Evolutionary conservation across 2,329 filamentous ascomycete species (phyloP).

Genomic region (Annulohypoxylon truncatum): DNA sequence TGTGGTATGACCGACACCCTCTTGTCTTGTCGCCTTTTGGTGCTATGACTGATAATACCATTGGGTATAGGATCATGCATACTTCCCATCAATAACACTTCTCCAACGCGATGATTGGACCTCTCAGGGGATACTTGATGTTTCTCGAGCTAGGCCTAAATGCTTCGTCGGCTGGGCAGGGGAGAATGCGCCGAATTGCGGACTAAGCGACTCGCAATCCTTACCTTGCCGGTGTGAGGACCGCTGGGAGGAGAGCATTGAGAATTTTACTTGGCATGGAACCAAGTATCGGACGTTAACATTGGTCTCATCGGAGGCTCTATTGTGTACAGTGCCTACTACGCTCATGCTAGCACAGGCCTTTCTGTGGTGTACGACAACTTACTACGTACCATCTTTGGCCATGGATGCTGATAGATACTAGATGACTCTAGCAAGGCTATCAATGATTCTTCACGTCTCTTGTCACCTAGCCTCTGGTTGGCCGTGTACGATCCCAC

Average conservation of each 20-base stretch:
- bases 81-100: slow-evolving; percentile 20
- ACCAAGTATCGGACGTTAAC: slow-evolving; percentile 34
- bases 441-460: slow-evolving; percentile 12
- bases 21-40: no score
- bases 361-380: slow-evolving; percentile 14
- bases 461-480: slow-evolving; percentile 15
- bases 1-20: not conserved
- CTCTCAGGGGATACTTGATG: not conserved
- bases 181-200: not conserved
- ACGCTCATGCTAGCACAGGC: slow-evolving; percentile 19
- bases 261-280: slow-evolving; percentile 6
- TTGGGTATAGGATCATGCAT: not conserved
- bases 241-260: slow-evolving; percentile 5
- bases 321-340: slow-evolving; percentile 8
- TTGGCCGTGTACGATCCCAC: slow-evolving; percentile 19
- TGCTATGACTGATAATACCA: not conserved
- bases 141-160: slow-evolving; percentile 1
- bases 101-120: slow-evolving; percentile 18
- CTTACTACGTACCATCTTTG: not conserved
- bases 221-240: slow-evolving; percentile 11
- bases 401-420: not conserved
- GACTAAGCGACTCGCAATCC: not conserved
- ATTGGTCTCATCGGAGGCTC: slow-evolving; percentile 29
- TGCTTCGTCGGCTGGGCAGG: slow-evolving; percentile 13
- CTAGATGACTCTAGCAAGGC: slow-evolving; percentile 14